Evolutionary conservation across 495 filamentous ascomycete species (phyloP), one percentile per base, ranked within the genome.

Genomic region (Aspergillus hancockii): DNA sequence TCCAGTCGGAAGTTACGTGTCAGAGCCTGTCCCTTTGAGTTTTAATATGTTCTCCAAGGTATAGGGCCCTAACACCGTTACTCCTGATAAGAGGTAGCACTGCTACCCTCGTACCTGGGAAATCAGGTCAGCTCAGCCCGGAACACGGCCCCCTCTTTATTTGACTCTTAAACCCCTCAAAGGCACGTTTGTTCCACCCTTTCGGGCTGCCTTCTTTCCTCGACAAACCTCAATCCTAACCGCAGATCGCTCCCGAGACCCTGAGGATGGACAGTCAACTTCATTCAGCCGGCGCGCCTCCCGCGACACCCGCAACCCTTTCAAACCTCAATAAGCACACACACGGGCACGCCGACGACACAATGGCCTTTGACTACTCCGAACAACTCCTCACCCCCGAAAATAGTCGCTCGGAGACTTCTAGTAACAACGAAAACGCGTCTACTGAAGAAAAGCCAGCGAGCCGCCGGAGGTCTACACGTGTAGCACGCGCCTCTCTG

Each of bases 351-450:
- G 50, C 62, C 58, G 69, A 75, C 52, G 70, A 72, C 59, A 67
- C 65, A 57, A 77, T 75, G 70, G 71, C 63, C 49, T 67, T 79
- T 43, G 75, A 79, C 53, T 70, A 76, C 36, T 67, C 77, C 18
- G 77, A 74, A 67, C 75, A 78, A 59, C 71, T 80, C 16, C 67
- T 80, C 21, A 80, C 77, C 4, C 77, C 77, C 36, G 77, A 80
- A 54, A 74, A 75, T 43, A 78, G 77, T 58, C 75, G 77, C 55
- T 80, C 77, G n/a, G 77, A 80, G 57, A 80, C 77, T 1, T 80
- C 77, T 4, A 80, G 77, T 67, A 80, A 78, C 63, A 75, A 75
- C 66, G 77, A 78, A 63, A 71, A 75, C 70, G 72, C 72, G 67
- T 74, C 66, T 22, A 60, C 63, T 18, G 76, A 79, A 21, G 77